Percentiles rank a stretch among this genome's conserved stretches.
Evolutionary conservation across 352 stramenopile genomes (phyloP).

Genomic region (Phytophthora macrochlamydospora): DNA sequence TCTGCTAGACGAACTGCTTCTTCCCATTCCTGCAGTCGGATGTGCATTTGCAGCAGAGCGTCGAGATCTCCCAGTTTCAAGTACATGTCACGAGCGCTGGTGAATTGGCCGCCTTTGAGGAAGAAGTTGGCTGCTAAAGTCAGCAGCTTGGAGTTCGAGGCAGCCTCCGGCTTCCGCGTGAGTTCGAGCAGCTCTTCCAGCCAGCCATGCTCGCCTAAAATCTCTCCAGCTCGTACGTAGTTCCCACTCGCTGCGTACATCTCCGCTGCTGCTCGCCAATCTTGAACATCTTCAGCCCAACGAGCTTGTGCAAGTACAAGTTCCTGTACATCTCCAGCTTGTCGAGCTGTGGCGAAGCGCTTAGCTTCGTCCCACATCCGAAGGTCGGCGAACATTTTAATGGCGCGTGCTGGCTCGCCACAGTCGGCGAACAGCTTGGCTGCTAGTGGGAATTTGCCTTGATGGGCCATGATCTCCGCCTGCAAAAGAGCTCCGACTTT

Average conservation of each 20-base stretch:
- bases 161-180: slow-evolving; percentile 58
- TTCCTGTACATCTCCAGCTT: slow-evolving; percentile 86
- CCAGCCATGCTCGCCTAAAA: slow-evolving; percentile 89
- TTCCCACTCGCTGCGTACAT: slow-evolving; percentile 93
- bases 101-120: slow-evolving; percentile 74
- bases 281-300: slow-evolving; percentile 92
- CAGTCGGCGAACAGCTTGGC: slow-evolving; percentile 88
- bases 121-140: slow-evolving; percentile 69
- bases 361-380: slow-evolving; percentile 95
- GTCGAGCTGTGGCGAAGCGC: slow-evolving; percentile 81
- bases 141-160: slow-evolving; percentile 47
- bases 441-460: slow-evolving; percentile 91
- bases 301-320: slow-evolving; percentile 91
- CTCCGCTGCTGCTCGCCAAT: slow-evolving; percentile 91
- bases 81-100: slow-evolving; percentile 81
- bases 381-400: slow-evolving; percentile 94
- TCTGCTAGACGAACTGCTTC: slow-evolving; percentile 91
- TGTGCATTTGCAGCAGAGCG: slow-evolving; percentile 90
- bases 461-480: slow-evolving; percentile 92
- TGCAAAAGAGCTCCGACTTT: slow-evolving; percentile 76
- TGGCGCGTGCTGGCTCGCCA: slow-evolving; percentile 83
- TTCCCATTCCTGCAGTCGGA: slow-evolving; percentile 91
- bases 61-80: slow-evolving; percentile 84
- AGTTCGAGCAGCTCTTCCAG: slow-evolving; percentile 87
- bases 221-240: slow-evolving; percentile 75